A percentile compares a stretch with the other conserved stretches of the same genome.
Evolutionary conservation across 2,329 filamentous ascomycete species (phyloP).

Genomic region (Lachnellula subtilissima): DNA sequence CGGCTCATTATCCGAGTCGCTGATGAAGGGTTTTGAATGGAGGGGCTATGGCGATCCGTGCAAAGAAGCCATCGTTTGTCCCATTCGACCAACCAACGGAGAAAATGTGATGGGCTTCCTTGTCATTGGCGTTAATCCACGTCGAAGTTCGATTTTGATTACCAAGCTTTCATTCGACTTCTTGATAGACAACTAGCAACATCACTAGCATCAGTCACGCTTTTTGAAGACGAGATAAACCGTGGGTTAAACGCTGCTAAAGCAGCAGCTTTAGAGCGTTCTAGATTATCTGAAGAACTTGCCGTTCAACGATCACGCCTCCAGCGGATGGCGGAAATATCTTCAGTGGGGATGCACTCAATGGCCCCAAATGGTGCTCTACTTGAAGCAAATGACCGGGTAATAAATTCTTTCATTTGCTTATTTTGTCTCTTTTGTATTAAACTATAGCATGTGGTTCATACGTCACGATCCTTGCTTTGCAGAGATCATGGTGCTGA

Average conservation of each 20-base stretch:
- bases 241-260: constrained; percentile 67
- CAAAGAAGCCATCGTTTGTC: constrained; percentile 67
- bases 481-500: too few relatives aligned
- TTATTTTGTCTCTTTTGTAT: too few relatives aligned
- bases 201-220: constrained; percentile 71
- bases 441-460: too few relatives aligned
- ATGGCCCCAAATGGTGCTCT: constrained; percentile 65
- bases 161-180: constrained; percentile 69
- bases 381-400: constrained; percentile 72
- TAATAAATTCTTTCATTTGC: too few relatives aligned
- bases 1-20: constrained; percentile 56
- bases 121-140: constrained; percentile 54
- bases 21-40: constrained; percentile 65
- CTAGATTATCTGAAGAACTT: constrained; percentile 24
- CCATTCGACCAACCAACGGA: constrained; percentile 68
- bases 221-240: constrained; percentile 77
- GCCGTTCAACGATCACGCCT: constrained; percentile 23
- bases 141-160: constrained; percentile 73
- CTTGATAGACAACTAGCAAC: constrained; percentile 71
- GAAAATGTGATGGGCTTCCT: constrained; percentile 59
- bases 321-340: constrained; percentile 71
- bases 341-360: constrained; percentile 79
- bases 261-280: constrained; percentile 61
- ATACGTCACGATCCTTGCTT: too few relatives aligned
- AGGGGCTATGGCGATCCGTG: constrained; percentile 68